These are phyloP conservation scores for Mycena sp. DNA, from an alignment of 1,284 basidiomycete genomes.

Conservation along the genomic window DNA sequence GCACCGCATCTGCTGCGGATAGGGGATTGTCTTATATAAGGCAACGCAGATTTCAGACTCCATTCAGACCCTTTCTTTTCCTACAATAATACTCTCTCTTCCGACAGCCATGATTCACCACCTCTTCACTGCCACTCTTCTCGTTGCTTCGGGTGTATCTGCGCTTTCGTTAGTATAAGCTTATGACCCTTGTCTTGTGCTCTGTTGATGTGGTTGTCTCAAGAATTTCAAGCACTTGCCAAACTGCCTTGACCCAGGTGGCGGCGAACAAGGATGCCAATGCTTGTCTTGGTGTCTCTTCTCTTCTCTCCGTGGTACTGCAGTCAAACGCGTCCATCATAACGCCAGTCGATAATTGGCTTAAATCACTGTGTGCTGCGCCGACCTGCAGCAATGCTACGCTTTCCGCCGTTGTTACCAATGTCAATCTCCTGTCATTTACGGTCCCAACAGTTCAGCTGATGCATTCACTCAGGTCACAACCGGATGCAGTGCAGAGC, in stretches of 20 bases:
- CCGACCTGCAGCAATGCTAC: constrained; percentile 54
- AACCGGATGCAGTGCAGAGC: constrained; percentile 58
- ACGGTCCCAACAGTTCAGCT: constrained; percentile 36
- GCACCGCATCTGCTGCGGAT: constrained; percentile 2
- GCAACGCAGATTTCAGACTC: not conserved
- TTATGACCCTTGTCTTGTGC: not conserved
- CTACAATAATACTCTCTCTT: constrained; percentile 10
- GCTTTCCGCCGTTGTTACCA: constrained; percentile 51
- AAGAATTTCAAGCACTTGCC: constrained; percentile 53
- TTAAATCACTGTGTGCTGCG: constrained; percentile 62
- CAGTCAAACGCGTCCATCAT: constrained; percentile 57
- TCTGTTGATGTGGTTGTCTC: not conserved
- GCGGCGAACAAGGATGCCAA: constrained; percentile 57
- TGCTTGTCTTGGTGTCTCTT: constrained; percentile 61
- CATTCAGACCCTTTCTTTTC: not conserved
- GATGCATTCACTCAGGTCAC: constrained; percentile 39
- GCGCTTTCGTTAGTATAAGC: constrained; percentile 54
- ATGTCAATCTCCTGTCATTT: constrained; percentile 38
- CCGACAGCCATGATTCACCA: constrained; percentile 32
- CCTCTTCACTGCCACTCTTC: constrained; percentile 39
- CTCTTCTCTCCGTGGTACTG: constrained; percentile 53
- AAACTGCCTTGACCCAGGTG: constrained; percentile 49
- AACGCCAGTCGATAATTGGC: constrained; percentile 63
- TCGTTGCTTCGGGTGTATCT: constrained; percentile 50
- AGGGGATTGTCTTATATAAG: not conserved